Evolutionary conservation across 768 basidiomycete genomes (phyloP).

Genomic region (Calocybe indica): DNA sequence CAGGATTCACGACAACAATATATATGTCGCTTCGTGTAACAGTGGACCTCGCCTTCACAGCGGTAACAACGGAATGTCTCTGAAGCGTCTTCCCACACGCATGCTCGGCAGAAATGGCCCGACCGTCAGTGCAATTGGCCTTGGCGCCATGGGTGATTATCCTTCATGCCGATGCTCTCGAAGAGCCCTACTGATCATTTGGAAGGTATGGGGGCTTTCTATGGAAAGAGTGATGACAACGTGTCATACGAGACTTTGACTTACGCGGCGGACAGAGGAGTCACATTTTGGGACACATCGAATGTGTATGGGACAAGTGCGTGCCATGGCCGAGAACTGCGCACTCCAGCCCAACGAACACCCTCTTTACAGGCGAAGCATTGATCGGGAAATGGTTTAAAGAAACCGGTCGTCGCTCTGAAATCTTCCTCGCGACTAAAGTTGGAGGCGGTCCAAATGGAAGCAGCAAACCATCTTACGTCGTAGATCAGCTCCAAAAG

Average conservation of each 20-base stretch:
- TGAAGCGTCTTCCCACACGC: constrained; percentile 8
- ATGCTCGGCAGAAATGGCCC: constrained; percentile 20
- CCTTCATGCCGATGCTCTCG: background rate
- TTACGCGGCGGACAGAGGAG: constrained; percentile 16
- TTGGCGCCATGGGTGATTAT: constrained; percentile 19
- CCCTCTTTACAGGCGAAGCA: constrained; percentile 5
- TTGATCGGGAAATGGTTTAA: constrained; percentile 31
- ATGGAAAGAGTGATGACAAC: constrained; percentile 14
- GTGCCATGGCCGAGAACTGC: constrained; percentile 5
- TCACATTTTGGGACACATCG: constrained; percentile 44
- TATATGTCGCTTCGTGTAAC: no score
- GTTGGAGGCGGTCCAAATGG: constrained; percentile 13
- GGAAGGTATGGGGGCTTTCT: constrained; percentile 18
- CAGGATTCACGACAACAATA: no score
- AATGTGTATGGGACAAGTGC: constrained; percentile 41
- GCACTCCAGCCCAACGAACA: constrained; percentile 23
- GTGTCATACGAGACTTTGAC: constrained; percentile 12
- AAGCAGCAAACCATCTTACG: constrained; percentile 10
- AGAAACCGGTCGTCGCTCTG: constrained; percentile 39
- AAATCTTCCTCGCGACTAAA: constrained; percentile 63
- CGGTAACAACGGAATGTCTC: no score
- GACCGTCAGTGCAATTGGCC: constrained; percentile 18
- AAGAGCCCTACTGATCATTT: background rate
- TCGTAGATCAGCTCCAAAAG: background rate
- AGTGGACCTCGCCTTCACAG: no score